Evolutionary conservation across 2,329 filamentous ascomycete species (phyloP).

Genomic region (Hypoxylon sp.): DNA sequence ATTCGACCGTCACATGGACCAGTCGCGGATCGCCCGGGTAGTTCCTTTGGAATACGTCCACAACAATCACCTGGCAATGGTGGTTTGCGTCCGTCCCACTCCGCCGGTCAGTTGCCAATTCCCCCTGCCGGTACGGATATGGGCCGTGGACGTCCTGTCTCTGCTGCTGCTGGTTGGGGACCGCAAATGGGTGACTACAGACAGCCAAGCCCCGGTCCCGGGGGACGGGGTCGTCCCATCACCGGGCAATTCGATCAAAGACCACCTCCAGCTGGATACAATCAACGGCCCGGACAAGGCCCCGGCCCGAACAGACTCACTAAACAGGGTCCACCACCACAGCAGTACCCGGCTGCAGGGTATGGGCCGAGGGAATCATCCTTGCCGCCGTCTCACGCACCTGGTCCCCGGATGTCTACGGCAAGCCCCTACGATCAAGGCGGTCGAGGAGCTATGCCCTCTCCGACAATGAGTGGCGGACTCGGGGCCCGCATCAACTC

Average conservation of each 20-base stretch:
- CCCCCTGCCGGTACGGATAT: conserved; percentile 53
- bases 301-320: conserved; percentile 50
- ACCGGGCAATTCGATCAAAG: conserved; percentile 45
- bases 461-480: conserved; percentile 45
- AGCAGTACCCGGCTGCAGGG: conserved; percentile 40
- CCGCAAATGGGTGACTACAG: conserved; percentile 54
- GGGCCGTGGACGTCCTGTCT: conserved; percentile 53
- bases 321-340: conserved; percentile 47
- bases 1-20: conserved; percentile 60
- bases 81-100: conserved; percentile 54
- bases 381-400: conserved; percentile 41
- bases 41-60: conserved; percentile 65
- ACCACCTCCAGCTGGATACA: conserved; percentile 38
- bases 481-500: conserved; percentile 38
- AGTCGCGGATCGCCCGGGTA: conserved; percentile 58
- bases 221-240: conserved; percentile 38
- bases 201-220: conserved; percentile 50
- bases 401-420: conserved; percentile 50
- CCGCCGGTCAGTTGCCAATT: conserved; percentile 56
- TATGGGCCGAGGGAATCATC: conserved; percentile 40
- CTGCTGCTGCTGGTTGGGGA: conserved; percentile 56
- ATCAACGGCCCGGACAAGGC: conserved; percentile 46
- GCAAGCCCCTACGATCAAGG: conserved; percentile 44
- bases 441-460: conserved; percentile 33
- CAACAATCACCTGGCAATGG: conserved; percentile 50